Base-by-base conservation (phyloP, 768 basidiomycete genomes). In the Naematelia aurantialba region DNA sequence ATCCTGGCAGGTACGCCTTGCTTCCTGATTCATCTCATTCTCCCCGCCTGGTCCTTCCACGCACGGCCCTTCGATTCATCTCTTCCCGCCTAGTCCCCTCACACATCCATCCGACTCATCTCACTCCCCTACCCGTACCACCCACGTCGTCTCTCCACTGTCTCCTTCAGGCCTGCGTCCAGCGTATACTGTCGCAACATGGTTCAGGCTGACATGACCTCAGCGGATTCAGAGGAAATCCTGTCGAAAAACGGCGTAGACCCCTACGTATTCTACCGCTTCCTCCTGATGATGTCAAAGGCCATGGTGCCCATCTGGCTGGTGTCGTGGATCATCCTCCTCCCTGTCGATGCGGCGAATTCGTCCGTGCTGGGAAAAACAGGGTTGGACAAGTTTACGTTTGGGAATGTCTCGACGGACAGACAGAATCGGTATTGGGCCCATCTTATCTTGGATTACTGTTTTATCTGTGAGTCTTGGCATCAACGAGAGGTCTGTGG, bases 261-360 rank as follows among this genome's bases (percentile, higher is more conserved):
- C 74, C 89, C 91, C 14, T 99, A 94, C 79, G 87, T 93, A 72
- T 99, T 89, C 67, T 86, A 96, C 46, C 87, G 91, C 54, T 97
- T 89, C 76, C 81, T 87, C 47, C 84, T 87, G 50, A 85, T 97
- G 81, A 88, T 96, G 84, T 74, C 85, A 51, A 83, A 85, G 64
- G 79, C 92, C 24, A 82, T 97, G 73, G 67, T 93, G 4, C 93
- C 96, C 22, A 89, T 96, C 69, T 99, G 91, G 93, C 62, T 91
- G 50, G 26, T 97, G 31, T 89, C 90, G 1, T 97, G 94, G 93
- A 72, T 79, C 51, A 80, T 96, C 58, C 83, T 98, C 29, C 78
- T 98, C 0, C 94, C 94, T 21, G 76, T 88, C 66, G 84, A 86
- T 4, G 72, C 81, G 3, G 81, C 79, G 3, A 79, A 79, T n/a